Base-by-base conservation (phyloP, 1,284 basidiomycete species). In the Lignosus rhinocerotis region DNA sequence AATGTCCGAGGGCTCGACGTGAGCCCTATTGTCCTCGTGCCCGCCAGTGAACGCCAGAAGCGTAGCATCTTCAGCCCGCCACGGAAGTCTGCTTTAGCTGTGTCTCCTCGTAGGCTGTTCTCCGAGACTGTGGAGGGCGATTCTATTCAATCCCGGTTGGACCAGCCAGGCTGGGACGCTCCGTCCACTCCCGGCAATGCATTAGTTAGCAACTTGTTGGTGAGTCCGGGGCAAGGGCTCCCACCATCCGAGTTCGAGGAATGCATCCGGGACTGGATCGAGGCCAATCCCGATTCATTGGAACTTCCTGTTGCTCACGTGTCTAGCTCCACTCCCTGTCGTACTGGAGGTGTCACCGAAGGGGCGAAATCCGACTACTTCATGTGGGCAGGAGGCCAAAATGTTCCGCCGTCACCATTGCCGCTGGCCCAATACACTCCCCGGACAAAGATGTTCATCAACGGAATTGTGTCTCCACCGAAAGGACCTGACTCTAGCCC, bases 11-110 rank as follows among this genome's bases (percentile, higher is more conserved):
- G 63, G 0, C 49, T 74, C 21, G 73, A 75, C 56, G 69, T 70
- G 30, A 75, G 74, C 47, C 73, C 73, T 7, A 64, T 73, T 38
- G 65, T 71, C n/a, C 64, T 72, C 25, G 64, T 69, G 8, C 70
- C 73, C 14, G 67, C 65, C 2, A 68, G 64, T 43, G 71, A 69
- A 38, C 65, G 67, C 8, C 61, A 66, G 53, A 72, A 70, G 56
- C 63, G 66, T 2, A 73, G 71, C 53, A 58, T 71, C 36, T 73
- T 73, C 63, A 73, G 69, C 16, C 73, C 73, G 9, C 64, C 47
- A 43, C 63, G 38, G 34, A 60, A 25, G 39, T 41, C 48, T 11
- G 57, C 59, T 16, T 56, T 60, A 10, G 69, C 66, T 19, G 61
- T 71, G 6, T 70, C 72, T 2, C 70, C 70, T 43, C 67, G 69